Evolutionary conservation across 352 stramenopile genomes (phyloP).

Genomic region (Pythium aphanidermatum): DNA sequence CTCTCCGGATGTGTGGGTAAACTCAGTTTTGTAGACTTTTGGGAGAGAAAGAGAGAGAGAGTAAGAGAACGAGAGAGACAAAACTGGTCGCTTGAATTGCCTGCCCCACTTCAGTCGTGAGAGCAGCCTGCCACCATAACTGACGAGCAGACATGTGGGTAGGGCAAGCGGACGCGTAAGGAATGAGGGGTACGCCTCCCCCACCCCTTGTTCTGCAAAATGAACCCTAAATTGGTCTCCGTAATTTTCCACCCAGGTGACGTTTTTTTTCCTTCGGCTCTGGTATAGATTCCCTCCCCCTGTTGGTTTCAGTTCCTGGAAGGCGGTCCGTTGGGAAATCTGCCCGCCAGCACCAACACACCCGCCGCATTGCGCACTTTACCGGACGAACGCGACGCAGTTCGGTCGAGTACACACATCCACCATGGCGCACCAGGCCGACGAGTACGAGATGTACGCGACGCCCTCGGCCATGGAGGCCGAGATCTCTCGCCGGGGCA

Average conservation of each 20-base stretch:
- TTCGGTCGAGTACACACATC: background rate
- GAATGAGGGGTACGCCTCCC: background rate
- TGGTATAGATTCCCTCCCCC: background rate
- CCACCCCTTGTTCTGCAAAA: background rate
- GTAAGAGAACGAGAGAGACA: too few relatives aligned
- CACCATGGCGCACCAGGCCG: conserved; percentile 5
- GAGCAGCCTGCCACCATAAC: background rate
- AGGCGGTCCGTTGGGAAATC: too few relatives aligned
- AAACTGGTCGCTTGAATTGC: background rate
- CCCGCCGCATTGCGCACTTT: conserved; percentile 14
- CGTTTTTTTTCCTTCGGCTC: conserved; percentile 1
- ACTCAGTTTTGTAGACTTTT: too few relatives aligned
- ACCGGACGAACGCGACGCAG: conserved; percentile 12
- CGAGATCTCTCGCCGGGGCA: conserved; percentile 39
- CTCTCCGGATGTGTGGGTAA: too few relatives aligned
- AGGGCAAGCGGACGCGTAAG: background rate
- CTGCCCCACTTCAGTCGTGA: background rate
- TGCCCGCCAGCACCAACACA: too few relatives aligned
- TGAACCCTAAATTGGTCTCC: too few relatives aligned
- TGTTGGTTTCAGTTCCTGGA: background rate
- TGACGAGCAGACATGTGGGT: conserved; percentile 2
- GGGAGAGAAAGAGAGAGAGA: too few relatives aligned
- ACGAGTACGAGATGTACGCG: conserved; percentile 54
- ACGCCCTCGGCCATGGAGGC: conserved; percentile 46
- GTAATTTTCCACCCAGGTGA: conserved; percentile 2